Evolutionary conservation across 306 rosid genomes (phyloP).

Genomic region (Citrullus colocynthis): DNA sequence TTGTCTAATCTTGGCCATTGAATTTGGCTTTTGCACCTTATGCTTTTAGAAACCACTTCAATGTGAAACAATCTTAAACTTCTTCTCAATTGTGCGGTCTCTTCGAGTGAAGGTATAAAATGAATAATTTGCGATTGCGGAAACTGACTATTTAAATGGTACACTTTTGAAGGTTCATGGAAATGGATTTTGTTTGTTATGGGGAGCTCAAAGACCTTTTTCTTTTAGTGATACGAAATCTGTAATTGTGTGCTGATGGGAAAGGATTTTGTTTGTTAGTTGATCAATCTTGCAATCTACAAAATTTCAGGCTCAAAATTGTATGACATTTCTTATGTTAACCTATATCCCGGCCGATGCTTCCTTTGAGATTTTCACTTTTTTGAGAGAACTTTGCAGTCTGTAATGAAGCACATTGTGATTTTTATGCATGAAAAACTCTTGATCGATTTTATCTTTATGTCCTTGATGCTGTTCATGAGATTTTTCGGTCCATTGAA

Average conservation of each 20-base stretch:
- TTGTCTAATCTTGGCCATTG: neutral
- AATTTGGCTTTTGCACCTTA: neutral
- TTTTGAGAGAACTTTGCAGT: neutral
- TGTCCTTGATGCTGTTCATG: neutral
- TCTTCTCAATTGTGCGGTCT: neutral
- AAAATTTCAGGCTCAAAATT: neutral
- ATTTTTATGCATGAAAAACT: neutral
- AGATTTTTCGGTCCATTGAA: neutral
- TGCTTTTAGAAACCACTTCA: neutral
- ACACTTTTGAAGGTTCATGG: neutral
- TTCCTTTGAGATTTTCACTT: neutral
- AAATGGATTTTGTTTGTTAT: neutral
- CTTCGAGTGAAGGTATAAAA: neutral
- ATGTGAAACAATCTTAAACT: neutral
- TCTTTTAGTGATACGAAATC: neutral
- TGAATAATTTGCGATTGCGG: neutral
- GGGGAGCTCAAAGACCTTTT: neutral
- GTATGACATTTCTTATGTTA: neutral
- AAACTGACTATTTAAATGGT: neutral
- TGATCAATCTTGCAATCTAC: neutral
- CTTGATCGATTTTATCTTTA: neutral
- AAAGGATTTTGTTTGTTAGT: neutral
- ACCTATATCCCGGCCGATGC: neutral
- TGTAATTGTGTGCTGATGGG: neutral
- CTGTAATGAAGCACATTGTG: neutral